A percentile compares a stretch with the other conserved stretches of the same genome.
These are phyloP conservation scores for Coemansia guatemalensis DNA, from an alignment of 192 early-diverging fungal genomes.

Conservation along the genomic window DNA sequence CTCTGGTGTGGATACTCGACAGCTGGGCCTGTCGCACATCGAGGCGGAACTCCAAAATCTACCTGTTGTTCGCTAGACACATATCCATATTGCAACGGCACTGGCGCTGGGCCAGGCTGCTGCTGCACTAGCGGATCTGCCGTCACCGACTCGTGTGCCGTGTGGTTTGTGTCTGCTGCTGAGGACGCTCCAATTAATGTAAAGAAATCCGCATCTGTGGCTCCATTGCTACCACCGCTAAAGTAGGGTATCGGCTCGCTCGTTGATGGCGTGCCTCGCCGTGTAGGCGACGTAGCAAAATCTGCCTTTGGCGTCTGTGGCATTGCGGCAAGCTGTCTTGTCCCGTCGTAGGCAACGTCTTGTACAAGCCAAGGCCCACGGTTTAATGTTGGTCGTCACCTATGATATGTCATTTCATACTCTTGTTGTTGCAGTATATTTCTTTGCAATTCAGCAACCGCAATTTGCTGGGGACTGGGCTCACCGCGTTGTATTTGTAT, in stretches of 20 bases:
- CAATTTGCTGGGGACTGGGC: too few relatives aligned
- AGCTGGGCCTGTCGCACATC: constrained; percentile 47
- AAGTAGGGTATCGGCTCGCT: constrained; percentile 50
- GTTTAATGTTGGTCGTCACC: too few relatives aligned
- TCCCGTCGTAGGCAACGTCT: neutral
- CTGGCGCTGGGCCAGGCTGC: constrained; percentile 10
- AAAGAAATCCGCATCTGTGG: constrained; percentile 19
- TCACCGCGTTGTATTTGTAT: too few relatives aligned
- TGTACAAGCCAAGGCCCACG: too few relatives aligned
- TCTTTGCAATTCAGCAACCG: too few relatives aligned
- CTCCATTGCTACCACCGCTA: constrained; percentile 3
- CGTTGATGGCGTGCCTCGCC: constrained; percentile 45
- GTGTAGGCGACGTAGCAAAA: constrained; percentile 24
- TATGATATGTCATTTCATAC: too few relatives aligned
- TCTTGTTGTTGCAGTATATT: too few relatives aligned
- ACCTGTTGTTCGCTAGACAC: neutral
- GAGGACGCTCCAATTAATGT: constrained; percentile 8
- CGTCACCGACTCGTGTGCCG: neutral
- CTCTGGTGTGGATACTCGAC: constrained; percentile 28
- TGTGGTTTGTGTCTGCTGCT: neutral
- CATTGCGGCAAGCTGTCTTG: neutral
- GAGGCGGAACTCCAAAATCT: constrained; percentile 30
- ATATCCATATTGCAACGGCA: neutral
- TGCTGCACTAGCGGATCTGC: neutral
- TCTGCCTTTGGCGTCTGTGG: constrained; percentile 2